A percentile compares a stretch with the other conserved stretches of the same genome.
These are phyloP conservation scores for Kurtzmaniella quercitrusa DNA, from an alignment of 1,139 yeast genomes.

Conservation along the genomic window DNA sequence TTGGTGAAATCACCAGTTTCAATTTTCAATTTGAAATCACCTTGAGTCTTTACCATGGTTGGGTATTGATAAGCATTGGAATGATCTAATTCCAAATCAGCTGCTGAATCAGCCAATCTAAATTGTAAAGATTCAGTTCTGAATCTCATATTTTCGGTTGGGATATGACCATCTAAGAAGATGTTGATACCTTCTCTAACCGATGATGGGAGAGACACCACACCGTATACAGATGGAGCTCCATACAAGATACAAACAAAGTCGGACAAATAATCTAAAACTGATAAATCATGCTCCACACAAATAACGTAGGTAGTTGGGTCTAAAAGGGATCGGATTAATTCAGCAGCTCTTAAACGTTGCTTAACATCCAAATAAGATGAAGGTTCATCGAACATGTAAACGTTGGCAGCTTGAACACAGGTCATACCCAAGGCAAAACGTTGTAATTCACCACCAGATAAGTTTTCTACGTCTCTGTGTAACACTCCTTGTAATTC, in stretches of 20 bases:
- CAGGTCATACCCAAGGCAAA: constrained; percentile 97
- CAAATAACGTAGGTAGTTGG: constrained; percentile 83
- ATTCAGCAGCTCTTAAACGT: constrained; percentile 94
- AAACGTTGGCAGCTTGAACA: constrained; percentile 90
- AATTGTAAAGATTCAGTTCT: constrained; percentile 94
- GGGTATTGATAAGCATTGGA: constrained; percentile 78
- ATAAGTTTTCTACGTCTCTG: constrained; percentile 83
- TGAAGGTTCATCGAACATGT: constrained; percentile 99
- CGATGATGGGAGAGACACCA: constrained; percentile 89
- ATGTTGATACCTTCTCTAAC: constrained; percentile 99
- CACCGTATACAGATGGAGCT: constrained; percentile 97
- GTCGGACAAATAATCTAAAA: constrained; percentile 92
- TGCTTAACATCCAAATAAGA: constrained; percentile 97
- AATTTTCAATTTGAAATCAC: constrained; percentile 83
- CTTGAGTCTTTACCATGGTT: constrained; percentile 82
- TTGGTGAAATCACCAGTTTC: constrained; percentile 90
- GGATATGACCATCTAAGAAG: constrained; percentile 96
- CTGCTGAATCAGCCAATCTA: constrained; percentile 90
- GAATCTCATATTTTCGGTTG: constrained; percentile 93
- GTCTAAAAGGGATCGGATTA: constrained; percentile 77
- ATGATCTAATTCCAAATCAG: constrained; percentile 71
- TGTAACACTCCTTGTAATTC: constrained; percentile 71
- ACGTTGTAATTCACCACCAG: constrained; percentile 99
- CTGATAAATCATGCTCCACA: constrained; percentile 98
- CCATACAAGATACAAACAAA: constrained; percentile 95